Evolutionary conservation across 2,329 filamentous ascomycete genomes (phyloP), one percentile per base, ranked within the genome.

Genomic region (Colletotrichum godetiae): DNA sequence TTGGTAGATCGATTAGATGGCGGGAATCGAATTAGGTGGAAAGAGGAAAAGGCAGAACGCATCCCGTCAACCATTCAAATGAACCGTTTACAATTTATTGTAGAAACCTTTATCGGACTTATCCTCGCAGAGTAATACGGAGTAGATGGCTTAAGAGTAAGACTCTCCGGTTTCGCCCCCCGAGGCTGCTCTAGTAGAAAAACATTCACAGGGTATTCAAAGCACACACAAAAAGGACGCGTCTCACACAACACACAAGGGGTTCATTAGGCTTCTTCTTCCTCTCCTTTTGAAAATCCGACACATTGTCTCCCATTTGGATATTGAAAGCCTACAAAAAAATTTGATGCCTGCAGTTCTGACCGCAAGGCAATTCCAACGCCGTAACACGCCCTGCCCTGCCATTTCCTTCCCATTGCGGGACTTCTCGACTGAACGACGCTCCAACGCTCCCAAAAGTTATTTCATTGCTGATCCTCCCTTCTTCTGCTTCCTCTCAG

Each of bases 311-410:
- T 73, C 33, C 66, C 66, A 59, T 65, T 64, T 68, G 57, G 70
- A 73, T 73, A 70, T 73, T 73, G 55, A 65, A 70, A 70, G 59
- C 27, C 70, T 70, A 73, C 70, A 72, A 70, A 73, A 27, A 73
- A 29, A 55, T 49, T 35, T 61, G 46, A 70, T 61, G 70, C 67
- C 70, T 57, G 70, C 67, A 73, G 70, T 19, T 68, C 55, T 29
- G 19, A 66, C 70, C 70, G 60, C 70, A 19, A 64, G 70, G 59
- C 67, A 59, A 37, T 60, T 56, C 67, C 67, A 73, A 73, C 70
- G 70, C 70, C 70, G 19, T 71, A 31, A 65, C 60, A 73, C 70
- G 70, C 67, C 59, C 49, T 19, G 35, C 52, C 67, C 55, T 59
- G 19, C 37, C 69, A 46, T 37, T 29, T 22, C 49, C n/a, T 55